Conservation (phyloP, 495 filamentous ascomycete species). For the Neurospora cerealis region DNA sequence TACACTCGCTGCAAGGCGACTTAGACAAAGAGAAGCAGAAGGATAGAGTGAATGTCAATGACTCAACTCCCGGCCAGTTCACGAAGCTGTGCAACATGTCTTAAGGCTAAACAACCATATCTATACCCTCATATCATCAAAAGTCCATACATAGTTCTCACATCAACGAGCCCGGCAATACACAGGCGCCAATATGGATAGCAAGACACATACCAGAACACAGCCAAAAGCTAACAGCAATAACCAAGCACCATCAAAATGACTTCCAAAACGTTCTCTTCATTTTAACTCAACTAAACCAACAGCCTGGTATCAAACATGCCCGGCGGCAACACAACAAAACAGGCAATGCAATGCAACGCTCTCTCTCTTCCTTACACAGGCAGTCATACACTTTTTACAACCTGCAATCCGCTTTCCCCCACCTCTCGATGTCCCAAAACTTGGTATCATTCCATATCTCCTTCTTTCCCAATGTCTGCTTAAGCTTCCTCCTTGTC, state of each 20-base stretch:
- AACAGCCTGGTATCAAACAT: background rate
- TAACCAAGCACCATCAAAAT: background rate
- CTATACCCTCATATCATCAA: no score
- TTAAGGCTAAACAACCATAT: no score
- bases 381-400: background rate
- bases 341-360: background rate
- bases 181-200: background rate
- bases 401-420: background rate
- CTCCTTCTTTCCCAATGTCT: background rate
- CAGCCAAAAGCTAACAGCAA: background rate
- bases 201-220: background rate
- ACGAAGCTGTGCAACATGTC: no score
- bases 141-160: no score
- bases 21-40: no score
- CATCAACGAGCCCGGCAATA: background rate
- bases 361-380: background rate
- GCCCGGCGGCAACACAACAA: background rate
- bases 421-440: background rate
- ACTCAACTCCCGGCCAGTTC: no score
- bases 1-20: no score
- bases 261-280: background rate
- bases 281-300: background rate
- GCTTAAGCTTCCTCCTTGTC: background rate
- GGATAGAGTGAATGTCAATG: no score
- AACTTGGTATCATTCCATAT: background rate